Evolutionary conservation across 192 early-diverging fungal genomes (phyloP).

Genomic region (Linnemannia exigua): DNA sequence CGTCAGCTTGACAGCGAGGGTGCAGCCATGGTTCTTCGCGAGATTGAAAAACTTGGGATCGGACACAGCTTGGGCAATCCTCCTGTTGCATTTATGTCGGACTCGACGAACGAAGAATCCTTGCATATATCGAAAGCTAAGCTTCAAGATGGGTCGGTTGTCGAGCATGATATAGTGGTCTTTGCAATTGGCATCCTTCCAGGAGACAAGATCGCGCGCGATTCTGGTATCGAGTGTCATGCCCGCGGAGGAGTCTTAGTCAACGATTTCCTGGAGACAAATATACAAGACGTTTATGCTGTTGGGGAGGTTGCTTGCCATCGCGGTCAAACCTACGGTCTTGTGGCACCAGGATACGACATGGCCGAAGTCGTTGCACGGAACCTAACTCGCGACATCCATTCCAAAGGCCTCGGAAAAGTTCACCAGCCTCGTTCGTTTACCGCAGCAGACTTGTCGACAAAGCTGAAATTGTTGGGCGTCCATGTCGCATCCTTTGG

Average conservation of each 20-base stretch:
- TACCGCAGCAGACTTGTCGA: conserved; percentile 72
- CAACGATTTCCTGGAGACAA: conserved; percentile 63
- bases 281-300: conserved; percentile 63
- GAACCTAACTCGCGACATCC: conserved; percentile 53
- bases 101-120: conserved; percentile 7
- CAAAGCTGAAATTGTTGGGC: conserved; percentile 78
- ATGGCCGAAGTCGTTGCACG: conserved; percentile 78
- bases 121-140: conserved; percentile 22
- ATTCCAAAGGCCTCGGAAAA: conserved; percentile 29
- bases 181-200: conserved; percentile 72
- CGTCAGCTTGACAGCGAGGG: conserved; percentile 74
- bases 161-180: conserved; percentile 64
- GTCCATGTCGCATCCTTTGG: conserved; percentile 81
- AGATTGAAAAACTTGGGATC: conserved; percentile 69
- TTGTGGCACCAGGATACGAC: conserved; percentile 78
- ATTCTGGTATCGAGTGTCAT: conserved; percentile 60
- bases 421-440: conserved; percentile 50
- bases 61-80: conserved; percentile 36
- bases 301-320: conserved; percentile 74
- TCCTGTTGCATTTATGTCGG: conserved; percentile 52
- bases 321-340: conserved; percentile 66
- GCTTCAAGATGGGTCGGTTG: conserved; percentile 55
- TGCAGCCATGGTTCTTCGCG: conserved; percentile 60
- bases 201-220: conserved; percentile 69
- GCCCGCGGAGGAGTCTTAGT: conserved; percentile 74